Conservation (phyloP, 192 early-diverging fungal species). For the Spizellomyces sp. region DNA sequence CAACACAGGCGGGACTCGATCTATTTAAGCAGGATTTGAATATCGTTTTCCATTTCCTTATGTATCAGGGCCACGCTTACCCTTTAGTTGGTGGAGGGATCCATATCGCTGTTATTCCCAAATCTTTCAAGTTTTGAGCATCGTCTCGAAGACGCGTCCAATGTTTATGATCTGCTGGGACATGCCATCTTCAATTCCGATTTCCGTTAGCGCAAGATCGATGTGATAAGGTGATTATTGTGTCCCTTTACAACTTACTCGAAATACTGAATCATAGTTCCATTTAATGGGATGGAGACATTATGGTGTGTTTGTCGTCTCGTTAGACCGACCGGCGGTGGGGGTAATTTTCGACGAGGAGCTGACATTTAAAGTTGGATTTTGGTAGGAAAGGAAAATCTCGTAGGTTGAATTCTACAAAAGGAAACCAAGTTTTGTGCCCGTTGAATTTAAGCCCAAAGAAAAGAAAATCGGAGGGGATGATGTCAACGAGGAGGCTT, state of each 20-base stretch:
- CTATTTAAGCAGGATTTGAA: too few species aligned
- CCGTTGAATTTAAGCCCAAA: too few species aligned
- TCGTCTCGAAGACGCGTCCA: constrained; percentile 40
- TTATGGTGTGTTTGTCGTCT: constrained; percentile 30
- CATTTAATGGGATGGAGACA: constrained; percentile 28
- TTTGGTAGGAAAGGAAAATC: too few species aligned
- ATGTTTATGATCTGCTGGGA: constrained; percentile 35
- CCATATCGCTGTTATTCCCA: constrained; percentile 52
- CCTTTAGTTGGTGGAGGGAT: constrained; percentile 53
- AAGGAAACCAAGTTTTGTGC: too few species aligned
- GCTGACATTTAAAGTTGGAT: too few species aligned
- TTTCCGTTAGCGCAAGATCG: background rate
- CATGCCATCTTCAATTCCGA: constrained; percentile 12
- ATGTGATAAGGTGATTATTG: too few species aligned
- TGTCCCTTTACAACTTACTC: constrained; percentile 12
- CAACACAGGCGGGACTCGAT: constrained; percentile 34
- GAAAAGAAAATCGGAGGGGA: too few species aligned
- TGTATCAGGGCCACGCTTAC: background rate
- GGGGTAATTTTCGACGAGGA: constrained; percentile 10
- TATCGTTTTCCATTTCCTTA: too few species aligned
- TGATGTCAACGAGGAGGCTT: too few species aligned
- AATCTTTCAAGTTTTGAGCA: constrained; percentile 35
- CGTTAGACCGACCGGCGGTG: background rate
- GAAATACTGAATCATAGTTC: constrained; percentile 36
- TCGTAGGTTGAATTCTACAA: too few species aligned